phyloP scores from a whole-genome alignment of 441 rosid genomes.

The Populus trichocarpa region DNA sequence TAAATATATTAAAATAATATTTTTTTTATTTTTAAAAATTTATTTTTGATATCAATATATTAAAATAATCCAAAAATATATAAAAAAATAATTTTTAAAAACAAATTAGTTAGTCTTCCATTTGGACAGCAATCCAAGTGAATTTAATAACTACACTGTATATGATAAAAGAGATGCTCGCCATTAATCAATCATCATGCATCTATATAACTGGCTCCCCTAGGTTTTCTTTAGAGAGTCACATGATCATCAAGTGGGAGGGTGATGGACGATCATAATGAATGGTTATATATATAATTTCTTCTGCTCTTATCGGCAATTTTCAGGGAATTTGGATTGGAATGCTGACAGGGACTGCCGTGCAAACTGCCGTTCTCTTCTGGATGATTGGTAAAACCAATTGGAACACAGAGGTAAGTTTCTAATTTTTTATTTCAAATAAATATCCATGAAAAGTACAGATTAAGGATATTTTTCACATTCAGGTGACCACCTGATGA shows the following conservation, averaged over 20 bases:
- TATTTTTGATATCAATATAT: no score
- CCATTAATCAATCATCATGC: neutral
- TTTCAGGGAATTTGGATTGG: conserved; percentile 58
- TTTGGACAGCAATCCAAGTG: no score
- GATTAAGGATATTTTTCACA: neutral
- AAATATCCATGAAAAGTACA: neutral
- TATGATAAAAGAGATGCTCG: neutral
- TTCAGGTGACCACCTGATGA: neutral
- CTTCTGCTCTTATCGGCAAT: neutral
- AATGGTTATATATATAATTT: neutral
- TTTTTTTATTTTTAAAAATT: no score
- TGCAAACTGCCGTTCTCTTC: conserved; percentile 38
- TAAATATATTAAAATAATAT: no score
- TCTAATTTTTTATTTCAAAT: neutral
- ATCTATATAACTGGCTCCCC: neutral
- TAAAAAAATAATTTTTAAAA: no score
- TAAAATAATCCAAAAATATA: no score
- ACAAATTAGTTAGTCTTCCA: no score
- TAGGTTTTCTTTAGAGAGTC: neutral
- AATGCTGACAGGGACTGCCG: conserved; percentile 42
- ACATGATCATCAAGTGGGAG: neutral
- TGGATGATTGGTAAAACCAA: conserved; percentile 42
- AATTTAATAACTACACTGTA: no score
- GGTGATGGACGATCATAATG: neutral
- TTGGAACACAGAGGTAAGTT: conserved; percentile 49